Base-by-base conservation (phyloP, 2,329 filamentous ascomycete species). In the Calcarisporium arbuscula region DNA sequence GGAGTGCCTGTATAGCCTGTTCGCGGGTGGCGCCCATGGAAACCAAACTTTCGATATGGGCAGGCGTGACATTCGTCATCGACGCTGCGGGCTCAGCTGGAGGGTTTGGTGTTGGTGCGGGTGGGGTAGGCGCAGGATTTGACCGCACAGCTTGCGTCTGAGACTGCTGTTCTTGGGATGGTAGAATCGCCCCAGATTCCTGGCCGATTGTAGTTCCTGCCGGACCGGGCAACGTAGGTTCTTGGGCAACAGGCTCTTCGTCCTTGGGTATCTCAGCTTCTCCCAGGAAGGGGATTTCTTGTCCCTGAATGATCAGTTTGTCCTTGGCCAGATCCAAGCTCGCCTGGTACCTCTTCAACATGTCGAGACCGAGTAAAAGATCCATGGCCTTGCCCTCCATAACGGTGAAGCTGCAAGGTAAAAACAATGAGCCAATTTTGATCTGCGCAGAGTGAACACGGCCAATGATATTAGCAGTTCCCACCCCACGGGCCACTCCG, bases 351-450 rank as follows among this genome's bases (percentile, higher is more conserved):
- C 92, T 79, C 65, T 94, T 95, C 42, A 98, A 72, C 86, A 98
- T 98, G 59, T 98, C 92, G 27, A 98, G 67, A 4, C 92, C 92
- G 10, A 98, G 76, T 3, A 98, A 74, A 14, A 98, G 70, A 56
- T 96, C 92, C 17, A 98, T 92, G 34, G 87, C 80, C 62, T 96
- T 98, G 45, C 92, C 92, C 64, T 98, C 92, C 92, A 98, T 98
- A 53, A 98, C 92, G 4, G 92, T 98, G 60, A 98, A 98, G 40
- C 88, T 92, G 64, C 89, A 96, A 4, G 90, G 82, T 48, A 98
- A 70, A 55, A 87, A 88, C 42, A 90, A 76, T 27, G 74, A 78
- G 34, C 90, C 92, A 47, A 98, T 92, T 60, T 86, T 90, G 60
- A 98, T 94, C 60, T 90, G 87, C 8, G 92, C 92, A 16, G 86